These are phyloP conservation scores for Groenewaldozyma auringiensis DNA, from an alignment of 1,139 yeast genomes.

Conservation along the genomic window DNA sequence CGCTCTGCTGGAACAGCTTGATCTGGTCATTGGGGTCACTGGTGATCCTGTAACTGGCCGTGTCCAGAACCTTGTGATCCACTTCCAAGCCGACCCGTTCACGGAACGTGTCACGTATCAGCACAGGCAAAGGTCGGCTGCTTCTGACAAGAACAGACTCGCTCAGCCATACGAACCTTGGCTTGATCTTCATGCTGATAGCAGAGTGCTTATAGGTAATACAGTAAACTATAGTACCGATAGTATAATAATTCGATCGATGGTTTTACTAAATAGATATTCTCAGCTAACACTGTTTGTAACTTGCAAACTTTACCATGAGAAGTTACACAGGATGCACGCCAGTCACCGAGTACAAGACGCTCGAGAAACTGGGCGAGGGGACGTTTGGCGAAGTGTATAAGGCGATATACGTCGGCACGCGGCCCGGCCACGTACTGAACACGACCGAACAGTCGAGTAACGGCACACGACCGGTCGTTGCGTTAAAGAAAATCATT, in stretches of 20 bases:
- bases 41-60: not conserved
- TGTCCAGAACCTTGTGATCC: not conserved
- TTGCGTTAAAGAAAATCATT: constrained; percentile 79
- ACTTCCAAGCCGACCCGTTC: not conserved
- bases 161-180: constrained; percentile 1
- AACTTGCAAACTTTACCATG: too few species aligned
- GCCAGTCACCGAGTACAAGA: constrained; percentile 39
- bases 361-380: constrained; percentile 70
- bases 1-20: not conserved
- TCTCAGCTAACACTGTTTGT: too few species aligned
- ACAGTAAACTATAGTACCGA: too few species aligned
- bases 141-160: not conserved
- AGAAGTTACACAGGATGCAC: constrained; percentile 29
- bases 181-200: not conserved
- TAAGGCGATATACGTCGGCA: constrained; percentile 54
- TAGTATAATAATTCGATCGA: too few species aligned
- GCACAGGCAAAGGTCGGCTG: not conserved
- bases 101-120: not conserved
- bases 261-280: too few species aligned
- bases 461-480: constrained; percentile 31
- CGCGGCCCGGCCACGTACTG: constrained; percentile 15
- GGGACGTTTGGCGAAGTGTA: constrained; percentile 85
- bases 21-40: not conserved
- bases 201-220: too few species aligned
- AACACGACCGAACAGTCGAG: not conserved